Evolutionary conservation across 202 grass and related monocot genomes (phyloP).

Genomic region (Setaria viridis): DNA sequence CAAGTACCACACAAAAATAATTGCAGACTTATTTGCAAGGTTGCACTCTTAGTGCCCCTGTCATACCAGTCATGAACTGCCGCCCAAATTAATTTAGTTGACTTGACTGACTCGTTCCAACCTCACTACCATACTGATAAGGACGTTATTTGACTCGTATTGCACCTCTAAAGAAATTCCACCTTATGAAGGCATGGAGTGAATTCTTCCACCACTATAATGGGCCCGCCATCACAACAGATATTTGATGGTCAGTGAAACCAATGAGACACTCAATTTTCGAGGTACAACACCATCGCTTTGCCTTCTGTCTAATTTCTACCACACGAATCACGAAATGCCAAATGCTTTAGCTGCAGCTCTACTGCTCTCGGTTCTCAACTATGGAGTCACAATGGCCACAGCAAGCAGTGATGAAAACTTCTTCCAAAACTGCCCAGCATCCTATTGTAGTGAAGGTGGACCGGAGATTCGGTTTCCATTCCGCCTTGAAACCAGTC

Average conservation of each 20-base stretch:
- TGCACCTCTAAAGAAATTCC: not conserved
- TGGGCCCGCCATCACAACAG: not conserved
- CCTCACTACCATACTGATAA: too few species aligned
- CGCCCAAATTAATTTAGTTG: not conserved
- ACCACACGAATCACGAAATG: slow-evolving; percentile 22
- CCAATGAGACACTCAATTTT: not conserved
- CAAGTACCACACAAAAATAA: too few species aligned
- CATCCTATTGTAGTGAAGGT: slow-evolving; percentile 19
- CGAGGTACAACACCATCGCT: not conserved
- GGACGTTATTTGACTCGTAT: not conserved
- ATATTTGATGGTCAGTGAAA: not conserved
- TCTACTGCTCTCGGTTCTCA: not conserved
- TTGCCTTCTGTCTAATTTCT: not conserved
- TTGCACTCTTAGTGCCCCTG: not conserved
- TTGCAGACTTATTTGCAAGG: too few species aligned
- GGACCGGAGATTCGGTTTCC: slow-evolving; percentile 56
- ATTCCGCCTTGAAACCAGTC: slow-evolving; percentile 39
- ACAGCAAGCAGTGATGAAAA: slow-evolving; percentile 22
- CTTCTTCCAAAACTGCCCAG: slow-evolving; percentile 47
- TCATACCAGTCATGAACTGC: too few species aligned
- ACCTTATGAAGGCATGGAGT: not conserved
- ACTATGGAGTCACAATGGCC: not conserved
- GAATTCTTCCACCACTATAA: not conserved
- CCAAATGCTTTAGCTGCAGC: not conserved
- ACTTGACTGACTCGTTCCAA: not conserved